Evolutionary conservation across 1,284 basidiomycete genomes (phyloP).

Genomic region (Mixia osmundae): DNA sequence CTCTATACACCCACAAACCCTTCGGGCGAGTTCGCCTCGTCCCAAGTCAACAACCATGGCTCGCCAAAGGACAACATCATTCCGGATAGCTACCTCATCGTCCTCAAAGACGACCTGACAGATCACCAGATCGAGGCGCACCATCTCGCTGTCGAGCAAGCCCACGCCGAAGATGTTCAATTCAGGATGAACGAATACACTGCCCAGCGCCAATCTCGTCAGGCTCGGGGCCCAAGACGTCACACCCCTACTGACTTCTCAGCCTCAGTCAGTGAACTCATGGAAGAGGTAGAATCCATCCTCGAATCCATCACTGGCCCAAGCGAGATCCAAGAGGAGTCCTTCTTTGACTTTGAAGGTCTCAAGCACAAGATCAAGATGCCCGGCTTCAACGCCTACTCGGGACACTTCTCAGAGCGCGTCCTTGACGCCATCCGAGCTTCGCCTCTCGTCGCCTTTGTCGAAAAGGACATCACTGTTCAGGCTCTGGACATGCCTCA

Average conservation of each 20-base stretch:
- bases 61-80: too few species aligned
- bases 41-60: too few species aligned
- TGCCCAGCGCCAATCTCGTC: too few species aligned
- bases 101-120: constrained; percentile 49
- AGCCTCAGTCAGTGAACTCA: not conserved
- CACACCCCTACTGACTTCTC: too few species aligned
- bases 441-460: constrained; percentile 73
- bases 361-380: constrained; percentile 46
- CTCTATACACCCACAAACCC: too few species aligned
- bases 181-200: too few species aligned
- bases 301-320: too few species aligned
- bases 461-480: constrained; percentile 82
- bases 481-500: constrained; percentile 34
- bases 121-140: constrained; percentile 33
- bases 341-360: constrained; percentile 27
- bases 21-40: too few species aligned
- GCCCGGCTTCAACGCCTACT: constrained; percentile 46
- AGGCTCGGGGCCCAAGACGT: too few species aligned
- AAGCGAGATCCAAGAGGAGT: not conserved
- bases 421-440: constrained; percentile 57
- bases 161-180: constrained; percentile 26
- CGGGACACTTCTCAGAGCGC: constrained; percentile 53
- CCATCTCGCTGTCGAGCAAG: constrained; percentile 26
- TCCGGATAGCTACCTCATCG: constrained; percentile 43
- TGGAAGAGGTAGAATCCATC: too few species aligned